phyloP scores from a whole-genome alignment of 2,329 filamentous ascomycete genomes.

The Catunica adiposa region DNA sequence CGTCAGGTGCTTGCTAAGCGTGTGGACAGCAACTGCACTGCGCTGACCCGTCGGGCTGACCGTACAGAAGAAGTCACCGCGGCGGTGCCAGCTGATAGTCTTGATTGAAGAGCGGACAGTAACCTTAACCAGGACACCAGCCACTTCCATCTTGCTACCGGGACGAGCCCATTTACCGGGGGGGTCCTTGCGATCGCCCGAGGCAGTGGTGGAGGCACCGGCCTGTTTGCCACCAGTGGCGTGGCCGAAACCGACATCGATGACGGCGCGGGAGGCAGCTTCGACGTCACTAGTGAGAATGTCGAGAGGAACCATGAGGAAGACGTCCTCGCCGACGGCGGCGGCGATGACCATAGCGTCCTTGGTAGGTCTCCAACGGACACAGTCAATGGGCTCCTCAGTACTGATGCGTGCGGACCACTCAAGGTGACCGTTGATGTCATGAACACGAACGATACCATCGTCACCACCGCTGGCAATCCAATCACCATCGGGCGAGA shows the following conservation, averaged over 20 bases:
- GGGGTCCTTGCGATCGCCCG: constrained; percentile 51
- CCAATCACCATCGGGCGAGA: constrained; percentile 74
- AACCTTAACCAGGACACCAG: constrained; percentile 63
- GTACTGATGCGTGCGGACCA: constrained; percentile 68
- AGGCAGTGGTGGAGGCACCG: constrained; percentile 27
- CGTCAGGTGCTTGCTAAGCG: constrained; percentile 82
- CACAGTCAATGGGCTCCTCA: constrained; percentile 66
- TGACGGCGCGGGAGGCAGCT: constrained; percentile 53
- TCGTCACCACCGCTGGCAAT: constrained; percentile 89
- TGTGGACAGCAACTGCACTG: constrained; percentile 82
- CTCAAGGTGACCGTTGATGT: constrained; percentile 73
- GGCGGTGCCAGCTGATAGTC: constrained; percentile 81
- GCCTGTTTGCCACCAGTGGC: constrained; percentile 51
- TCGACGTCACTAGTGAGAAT: constrained; percentile 59
- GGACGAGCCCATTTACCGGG: constrained; percentile 75
- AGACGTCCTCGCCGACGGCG: constrained; percentile 69
- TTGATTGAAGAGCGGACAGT: constrained; percentile 71
- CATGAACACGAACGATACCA: constrained; percentile 81
- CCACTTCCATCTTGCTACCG: constrained; percentile 52
- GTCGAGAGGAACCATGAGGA: constrained; percentile 62
- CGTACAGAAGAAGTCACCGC: constrained; percentile 85
- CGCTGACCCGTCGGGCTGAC: constrained; percentile 67
- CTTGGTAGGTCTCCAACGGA: constrained; percentile 75
- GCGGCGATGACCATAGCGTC: constrained; percentile 71
- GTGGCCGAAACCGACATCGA: constrained; percentile 88